These are phyloP conservation scores for Pseudocercospora cruenta DNA, from an alignment of 2,329 filamentous ascomycete species.

Conservation along the genomic window DNA sequence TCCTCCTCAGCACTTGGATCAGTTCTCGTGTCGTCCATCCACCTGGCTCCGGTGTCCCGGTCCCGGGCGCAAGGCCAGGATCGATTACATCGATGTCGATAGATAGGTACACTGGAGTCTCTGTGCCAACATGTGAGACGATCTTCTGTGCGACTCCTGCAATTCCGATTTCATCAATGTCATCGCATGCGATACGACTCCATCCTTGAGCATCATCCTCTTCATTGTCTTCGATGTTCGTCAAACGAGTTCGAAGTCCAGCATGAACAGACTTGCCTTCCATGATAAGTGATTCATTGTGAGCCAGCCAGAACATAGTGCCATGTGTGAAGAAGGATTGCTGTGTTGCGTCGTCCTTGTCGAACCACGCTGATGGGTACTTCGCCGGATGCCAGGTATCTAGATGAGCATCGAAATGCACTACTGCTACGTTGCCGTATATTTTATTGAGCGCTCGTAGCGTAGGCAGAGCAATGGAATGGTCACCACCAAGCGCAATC, in stretches of 20 bases:
- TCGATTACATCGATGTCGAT: conserved; percentile 83
- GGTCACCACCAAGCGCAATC: conserved; percentile 54
- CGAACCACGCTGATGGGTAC: conserved; percentile 76
- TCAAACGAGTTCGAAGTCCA: conserved; percentile 76
- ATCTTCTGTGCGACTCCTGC: conserved; percentile 72
- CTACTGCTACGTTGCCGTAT: conserved; percentile 52
- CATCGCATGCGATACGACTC: conserved; percentile 77
- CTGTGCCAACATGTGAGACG: conserved; percentile 70
- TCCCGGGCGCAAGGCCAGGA: conserved; percentile 67
- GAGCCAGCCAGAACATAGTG: conserved; percentile 88
- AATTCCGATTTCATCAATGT: conserved; percentile 81
- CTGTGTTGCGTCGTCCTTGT: conserved; percentile 54
- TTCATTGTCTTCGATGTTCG: conserved; percentile 69
- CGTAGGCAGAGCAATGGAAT: conserved; percentile 56
- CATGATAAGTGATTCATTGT: conserved; percentile 75
- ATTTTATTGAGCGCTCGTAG: conserved; percentile 52
- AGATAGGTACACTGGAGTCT: conserved; percentile 78
- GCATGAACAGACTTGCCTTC: conserved; percentile 79
- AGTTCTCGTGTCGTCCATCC: conserved; percentile 90
- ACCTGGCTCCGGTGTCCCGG: conserved; percentile 83
- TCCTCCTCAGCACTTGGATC: conserved; percentile 77
- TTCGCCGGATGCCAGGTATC: conserved; percentile 84
- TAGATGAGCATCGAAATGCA: conserved; percentile 65
- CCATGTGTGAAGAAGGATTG: conserved; percentile 84
- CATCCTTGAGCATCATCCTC: conserved; percentile 76